Base-by-base conservation (phyloP, 1,139 yeast species). In the Hyphopichia khmerensis region DNA sequence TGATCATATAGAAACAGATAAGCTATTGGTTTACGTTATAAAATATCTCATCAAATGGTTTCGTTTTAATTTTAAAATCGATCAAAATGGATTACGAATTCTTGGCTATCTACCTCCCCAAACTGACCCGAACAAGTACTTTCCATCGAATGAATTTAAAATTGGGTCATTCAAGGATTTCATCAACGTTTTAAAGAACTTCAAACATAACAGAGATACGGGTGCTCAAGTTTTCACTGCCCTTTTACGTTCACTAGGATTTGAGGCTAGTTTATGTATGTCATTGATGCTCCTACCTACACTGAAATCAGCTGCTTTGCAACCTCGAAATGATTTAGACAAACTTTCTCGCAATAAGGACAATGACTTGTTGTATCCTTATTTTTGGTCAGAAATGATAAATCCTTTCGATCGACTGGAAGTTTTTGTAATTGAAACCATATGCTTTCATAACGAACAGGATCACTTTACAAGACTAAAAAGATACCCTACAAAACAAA, bases 31-130 rank as follows among this genome's bases (percentile, higher is more conserved):
- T 5, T 68, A 67, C 42, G 55, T 67, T 8, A 35, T 69, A 24
- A 67, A 67, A 43, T 69, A 69, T 41, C 46, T 66, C 27, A 55
- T 66, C 24, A 69, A 69, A 47, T 69, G 75, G 75, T 57, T 68
- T 42, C 46, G 72, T n/a, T 49, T 63, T 23, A 69, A 69, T 44
- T 69, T 55, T 47, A 61, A 65, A 46, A 55, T 66, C 14, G 56
- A 60, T 36, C 55, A 65, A 6, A 65, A 64, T 53, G 75, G 75
- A 0, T 39, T 68, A 7, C 40, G 75, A 27, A 67, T 66, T 0
- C 50, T 67, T 37, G 74, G 74, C 0, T 64, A 63, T 42, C 30
- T 60, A 1, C 67, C 67, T 0, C 33, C 34, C 9, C 34, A 34
- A 2, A 15, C 19, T 9, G 39, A 47, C n/a, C 33, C 42, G 2